phyloP scores from a whole-genome alignment of 164 flowering plant genomes.

The Pachysandra terminalis region DNA sequence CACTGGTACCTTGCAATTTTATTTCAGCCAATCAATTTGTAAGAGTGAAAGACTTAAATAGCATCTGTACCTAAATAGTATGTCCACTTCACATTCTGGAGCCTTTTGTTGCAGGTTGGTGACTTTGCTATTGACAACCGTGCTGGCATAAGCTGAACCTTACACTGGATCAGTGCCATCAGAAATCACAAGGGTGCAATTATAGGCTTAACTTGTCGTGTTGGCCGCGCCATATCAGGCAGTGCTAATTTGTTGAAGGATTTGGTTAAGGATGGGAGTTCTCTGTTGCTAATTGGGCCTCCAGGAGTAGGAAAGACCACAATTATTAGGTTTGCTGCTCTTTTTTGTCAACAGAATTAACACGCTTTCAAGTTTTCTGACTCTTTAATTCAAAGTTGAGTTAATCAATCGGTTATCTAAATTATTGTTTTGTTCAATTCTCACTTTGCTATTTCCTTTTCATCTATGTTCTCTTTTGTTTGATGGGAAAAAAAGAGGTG shows the following conservation, averaged over 20 bases:
- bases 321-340: constrained; percentile 60
- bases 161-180: constrained; percentile 91
- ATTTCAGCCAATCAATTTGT: not conserved
- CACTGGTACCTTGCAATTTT: too few species aligned
- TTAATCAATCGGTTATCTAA: not conserved
- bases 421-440: not conserved
- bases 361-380: not conserved
- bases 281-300: constrained; percentile 89
- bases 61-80: not conserved
- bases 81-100: constrained; percentile 10
- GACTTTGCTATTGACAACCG: constrained; percentile 92
- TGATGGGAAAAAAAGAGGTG: too few species aligned
- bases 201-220: constrained; percentile 92
- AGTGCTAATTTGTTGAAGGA: constrained; percentile 81
- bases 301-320: constrained; percentile 99
- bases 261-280: constrained; percentile 76
- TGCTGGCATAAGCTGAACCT: constrained; percentile 91
- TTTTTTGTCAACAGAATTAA: not conserved
- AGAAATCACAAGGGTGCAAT: constrained; percentile 78
- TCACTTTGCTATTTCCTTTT: not conserved
- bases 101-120: constrained; percentile 60
- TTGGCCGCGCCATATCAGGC: constrained; percentile 89
- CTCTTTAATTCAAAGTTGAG: not conserved
- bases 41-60: too few species aligned
- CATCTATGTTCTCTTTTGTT: not conserved